These are phyloP conservation scores for Saturnispora mendoncae DNA, from an alignment of 805 yeast species.

Conservation along the genomic window DNA sequence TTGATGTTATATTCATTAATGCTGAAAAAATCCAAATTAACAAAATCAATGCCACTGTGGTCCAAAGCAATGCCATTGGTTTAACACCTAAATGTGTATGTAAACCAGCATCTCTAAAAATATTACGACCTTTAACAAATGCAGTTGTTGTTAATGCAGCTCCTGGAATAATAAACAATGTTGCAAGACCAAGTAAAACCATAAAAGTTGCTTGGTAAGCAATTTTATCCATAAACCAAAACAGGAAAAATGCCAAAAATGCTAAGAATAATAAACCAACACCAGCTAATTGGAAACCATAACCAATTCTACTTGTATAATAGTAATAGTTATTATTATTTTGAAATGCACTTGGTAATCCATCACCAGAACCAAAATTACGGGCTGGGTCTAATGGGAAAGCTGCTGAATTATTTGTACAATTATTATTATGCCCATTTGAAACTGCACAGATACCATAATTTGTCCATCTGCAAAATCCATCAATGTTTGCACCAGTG, in stretches of 20 bases:
- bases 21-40: constrained; percentile 4
- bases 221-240: constrained; percentile 3
- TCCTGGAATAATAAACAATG: constrained; percentile 37
- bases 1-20: neutral
- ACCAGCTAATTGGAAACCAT: constrained; percentile 54
- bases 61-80: constrained; percentile 59
- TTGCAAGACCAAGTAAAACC: constrained; percentile 23
- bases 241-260: constrained; percentile 30
- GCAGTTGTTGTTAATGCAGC: constrained; percentile 46
- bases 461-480: constrained; percentile 66
- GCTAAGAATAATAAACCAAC: constrained; percentile 45
- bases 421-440: constrained; percentile 39
- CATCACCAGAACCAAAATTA: constrained; percentile 46
- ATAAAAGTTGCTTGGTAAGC: constrained; percentile 4
- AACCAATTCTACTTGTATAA: constrained; percentile 60
- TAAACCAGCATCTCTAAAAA: constrained; percentile 37
- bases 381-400: constrained; percentile 75
- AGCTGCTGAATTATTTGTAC: constrained; percentile 57
- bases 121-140: constrained; percentile 44
- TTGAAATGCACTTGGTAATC: constrained; percentile 48
- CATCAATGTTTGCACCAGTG: constrained; percentile 33
- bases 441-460: constrained; percentile 49
- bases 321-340: constrained; percentile 44
- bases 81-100: constrained; percentile 38
- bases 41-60: constrained; percentile 29